Percentiles rank a stretch among this genome's conserved stretches.
Evolutionary conservation across 441 rosid species (phyloP).

Genomic region (Pelargonium citronellum): DNA sequence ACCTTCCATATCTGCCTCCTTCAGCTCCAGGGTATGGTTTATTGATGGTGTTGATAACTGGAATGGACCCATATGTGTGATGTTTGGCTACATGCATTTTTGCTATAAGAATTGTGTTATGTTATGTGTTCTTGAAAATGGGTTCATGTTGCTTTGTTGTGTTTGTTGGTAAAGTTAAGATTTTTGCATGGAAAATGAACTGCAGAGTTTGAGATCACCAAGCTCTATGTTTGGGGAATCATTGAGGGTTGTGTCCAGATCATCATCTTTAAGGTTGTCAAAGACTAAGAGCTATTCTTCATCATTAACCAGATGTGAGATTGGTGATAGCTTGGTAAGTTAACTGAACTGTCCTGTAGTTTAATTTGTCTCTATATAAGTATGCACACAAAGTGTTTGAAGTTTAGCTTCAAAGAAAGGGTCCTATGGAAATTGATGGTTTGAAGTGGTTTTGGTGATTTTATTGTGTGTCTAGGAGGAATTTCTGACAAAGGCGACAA

Average conservation of each 20-base stretch:
- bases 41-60: not conserved
- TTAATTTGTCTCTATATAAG: not conserved
- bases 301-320: conserved; percentile 60
- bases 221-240: conserved; percentile 82
- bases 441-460: not conserved
- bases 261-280: conserved; percentile 38
- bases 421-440: not conserved
- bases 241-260: conserved; percentile 44
- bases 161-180: not conserved
- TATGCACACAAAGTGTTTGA: not conserved
- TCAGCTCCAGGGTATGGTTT: conserved; percentile 54
- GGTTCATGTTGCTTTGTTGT: not conserved
- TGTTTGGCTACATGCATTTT: too few relatives aligned
- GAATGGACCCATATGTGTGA: conserved; percentile 3
- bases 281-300: conserved; percentile 44
- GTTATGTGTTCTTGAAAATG: not conserved
- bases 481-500: conserved; percentile 70
- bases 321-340: conserved; percentile 86
- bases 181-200: conserved; percentile 4
- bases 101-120: not conserved
- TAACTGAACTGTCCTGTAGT: not conserved
- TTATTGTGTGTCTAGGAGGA: conserved; percentile 50
- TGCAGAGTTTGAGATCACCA: conserved; percentile 54
- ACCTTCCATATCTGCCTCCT: conserved; percentile 45
- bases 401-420: not conserved